These are phyloP conservation scores for Colletotrichum gigasporum DNA, from an alignment of 2,329 filamentous ascomycete genomes.

Conservation along the genomic window DNA sequence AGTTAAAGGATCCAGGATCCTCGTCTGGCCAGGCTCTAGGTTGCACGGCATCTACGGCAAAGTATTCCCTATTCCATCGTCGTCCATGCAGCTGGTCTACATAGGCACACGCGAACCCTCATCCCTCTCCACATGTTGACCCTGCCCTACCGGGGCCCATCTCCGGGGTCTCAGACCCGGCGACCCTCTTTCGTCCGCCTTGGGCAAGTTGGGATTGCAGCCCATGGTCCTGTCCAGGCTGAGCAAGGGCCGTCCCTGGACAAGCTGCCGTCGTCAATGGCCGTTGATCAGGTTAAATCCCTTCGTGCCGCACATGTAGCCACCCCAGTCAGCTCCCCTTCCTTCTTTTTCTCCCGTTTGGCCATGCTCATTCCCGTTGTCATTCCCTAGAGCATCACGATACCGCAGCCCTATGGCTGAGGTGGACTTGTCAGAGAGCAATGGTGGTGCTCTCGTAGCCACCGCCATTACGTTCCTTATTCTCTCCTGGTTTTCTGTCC, in stretches of 20 bases:
- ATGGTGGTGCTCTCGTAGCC: constrained; percentile 47
- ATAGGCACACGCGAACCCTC: not conserved
- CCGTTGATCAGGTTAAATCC: constrained; percentile 4
- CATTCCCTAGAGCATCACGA: constrained; percentile 1
- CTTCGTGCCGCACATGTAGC: constrained; percentile 6
- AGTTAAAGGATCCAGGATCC: not conserved
- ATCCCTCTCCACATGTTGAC: constrained; percentile 21
- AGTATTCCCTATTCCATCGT: not conserved
- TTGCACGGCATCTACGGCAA: not conserved
- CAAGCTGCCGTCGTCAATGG: not conserved
- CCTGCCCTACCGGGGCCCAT: constrained; percentile 23
- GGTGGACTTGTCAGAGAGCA: constrained; percentile 48
- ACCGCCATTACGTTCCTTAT: constrained; percentile 48
- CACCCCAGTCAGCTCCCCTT: not conserved
- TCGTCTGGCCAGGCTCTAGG: not conserved
- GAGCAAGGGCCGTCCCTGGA: not conserved
- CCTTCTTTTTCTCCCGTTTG: not conserved
- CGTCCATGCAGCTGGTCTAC: not conserved
- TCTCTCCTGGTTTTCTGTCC: constrained; percentile 53
- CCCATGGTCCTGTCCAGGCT: not conserved
- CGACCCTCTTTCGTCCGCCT: constrained; percentile 16
- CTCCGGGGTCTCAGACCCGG: constrained; percentile 16
- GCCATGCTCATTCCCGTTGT: constrained; percentile 17
- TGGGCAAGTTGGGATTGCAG: constrained; percentile 2
- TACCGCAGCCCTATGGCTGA: constrained; percentile 41